Evolutionary conservation across 2,329 filamentous ascomycete genomes (phyloP).

Genomic region (Lasiodiplodia sp.): DNA sequence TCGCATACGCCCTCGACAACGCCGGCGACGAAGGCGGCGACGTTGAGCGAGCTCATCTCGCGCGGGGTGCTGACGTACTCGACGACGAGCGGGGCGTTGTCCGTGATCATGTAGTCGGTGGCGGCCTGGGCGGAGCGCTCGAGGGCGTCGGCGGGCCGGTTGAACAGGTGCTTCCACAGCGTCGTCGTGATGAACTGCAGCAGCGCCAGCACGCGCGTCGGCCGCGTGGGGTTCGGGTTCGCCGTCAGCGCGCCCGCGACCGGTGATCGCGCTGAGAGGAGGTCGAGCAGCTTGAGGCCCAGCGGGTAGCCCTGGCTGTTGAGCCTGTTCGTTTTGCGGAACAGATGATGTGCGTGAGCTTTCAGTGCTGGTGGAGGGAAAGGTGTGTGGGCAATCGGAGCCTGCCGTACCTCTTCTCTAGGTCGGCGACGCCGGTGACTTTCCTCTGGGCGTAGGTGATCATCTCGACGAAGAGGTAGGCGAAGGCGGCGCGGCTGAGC

Average conservation of each 20-base stretch:
- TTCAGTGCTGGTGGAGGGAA: neutral
- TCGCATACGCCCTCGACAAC: constrained; percentile 96
- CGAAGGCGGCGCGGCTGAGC: constrained; percentile 91
- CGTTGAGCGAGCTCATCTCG: constrained; percentile 97
- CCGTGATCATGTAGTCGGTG: constrained; percentile 98
- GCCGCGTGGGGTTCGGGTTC: constrained; percentile 61
- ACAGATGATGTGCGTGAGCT: constrained; percentile 58
- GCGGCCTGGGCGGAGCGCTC: constrained; percentile 87
- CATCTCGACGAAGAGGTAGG: constrained; percentile 96
- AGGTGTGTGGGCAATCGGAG: neutral
- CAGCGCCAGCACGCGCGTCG: constrained; percentile 86
- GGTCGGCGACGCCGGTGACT: constrained; percentile 90
- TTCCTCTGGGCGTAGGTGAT: constrained; percentile 91
- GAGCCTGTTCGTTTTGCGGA: constrained; percentile 62
- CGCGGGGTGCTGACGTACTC: constrained; percentile 90
- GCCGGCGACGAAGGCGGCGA: constrained; percentile 92
- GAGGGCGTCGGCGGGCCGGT: constrained; percentile 86
- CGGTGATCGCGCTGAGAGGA: constrained; percentile 55
- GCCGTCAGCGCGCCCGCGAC: constrained; percentile 40
- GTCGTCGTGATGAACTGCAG: constrained; percentile 95
- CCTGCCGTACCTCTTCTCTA: constrained; percentile 78
- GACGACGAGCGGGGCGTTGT: constrained; percentile 97
- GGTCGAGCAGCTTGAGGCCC: constrained; percentile 91
- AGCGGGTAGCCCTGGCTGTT: constrained; percentile 93
- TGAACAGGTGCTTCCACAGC: constrained; percentile 92